phyloP scores from a whole-genome alignment of 805 yeast genomes.

The Monosporozyma servazzii region DNA sequence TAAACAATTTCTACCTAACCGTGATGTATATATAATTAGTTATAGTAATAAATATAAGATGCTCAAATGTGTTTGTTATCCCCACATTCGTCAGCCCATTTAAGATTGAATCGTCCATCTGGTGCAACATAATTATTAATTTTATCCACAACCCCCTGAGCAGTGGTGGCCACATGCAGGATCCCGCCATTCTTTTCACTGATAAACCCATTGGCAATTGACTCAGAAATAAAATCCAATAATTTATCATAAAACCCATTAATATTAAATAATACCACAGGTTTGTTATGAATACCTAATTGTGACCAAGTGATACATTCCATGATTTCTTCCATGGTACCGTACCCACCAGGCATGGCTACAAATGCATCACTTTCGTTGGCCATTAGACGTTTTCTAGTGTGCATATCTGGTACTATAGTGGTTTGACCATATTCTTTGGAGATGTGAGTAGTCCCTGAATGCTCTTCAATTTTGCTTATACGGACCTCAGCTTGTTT shows the following conservation, averaged over 20 bases:
- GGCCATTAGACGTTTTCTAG: constrained; percentile 80
- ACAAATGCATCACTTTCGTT: constrained; percentile 77
- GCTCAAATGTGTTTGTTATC: neutral
- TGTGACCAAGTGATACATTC: constrained; percentile 90
- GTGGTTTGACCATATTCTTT: constrained; percentile 64
- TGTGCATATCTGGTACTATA: constrained; percentile 81
- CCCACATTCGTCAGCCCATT: constrained; percentile 43
- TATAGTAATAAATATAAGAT: too few relatives aligned
- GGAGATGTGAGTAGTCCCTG: constrained; percentile 53
- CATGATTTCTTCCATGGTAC: constrained; percentile 82
- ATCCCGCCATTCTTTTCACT: constrained; percentile 57
- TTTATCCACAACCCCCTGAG: constrained; percentile 56
- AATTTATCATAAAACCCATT: constrained; percentile 74
- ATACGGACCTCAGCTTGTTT: neutral
- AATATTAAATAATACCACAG: constrained; percentile 67
- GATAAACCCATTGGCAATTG: constrained; percentile 60
- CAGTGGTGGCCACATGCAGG: constrained; percentile 56
- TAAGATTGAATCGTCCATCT: constrained; percentile 62
- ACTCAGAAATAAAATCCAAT: constrained; percentile 48
- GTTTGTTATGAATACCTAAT: constrained; percentile 75
- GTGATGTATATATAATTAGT: too few relatives aligned
- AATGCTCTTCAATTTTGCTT: constrained; percentile 21
- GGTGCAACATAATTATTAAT: constrained; percentile 57
- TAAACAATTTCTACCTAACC: neutral
- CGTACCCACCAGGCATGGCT: constrained; percentile 89